Percentiles rank a stretch among this genome's conserved stretches.
Conservation (phyloP, 805 yeast genomes). For the Zygoascus ofunaensis region DNA sequence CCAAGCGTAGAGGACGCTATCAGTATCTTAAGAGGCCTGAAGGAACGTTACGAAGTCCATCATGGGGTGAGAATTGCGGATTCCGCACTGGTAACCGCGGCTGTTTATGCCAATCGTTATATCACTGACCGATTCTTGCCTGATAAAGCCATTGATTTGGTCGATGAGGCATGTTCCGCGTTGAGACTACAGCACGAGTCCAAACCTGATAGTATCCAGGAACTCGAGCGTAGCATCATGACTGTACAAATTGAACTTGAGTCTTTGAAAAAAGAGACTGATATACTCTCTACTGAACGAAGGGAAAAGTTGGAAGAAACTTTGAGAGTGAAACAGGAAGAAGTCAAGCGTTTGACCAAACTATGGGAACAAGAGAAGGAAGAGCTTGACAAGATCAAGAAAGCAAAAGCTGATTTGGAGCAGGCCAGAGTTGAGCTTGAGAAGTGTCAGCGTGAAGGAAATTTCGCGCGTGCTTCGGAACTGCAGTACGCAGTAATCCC, state of each 20-base stretch:
- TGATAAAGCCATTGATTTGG: constrained; percentile 92
- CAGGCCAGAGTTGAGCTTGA: constrained; percentile 77
- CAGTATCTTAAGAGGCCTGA: constrained; percentile 83
- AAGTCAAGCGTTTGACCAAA: constrained; percentile 60
- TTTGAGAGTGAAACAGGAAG: constrained; percentile 51
- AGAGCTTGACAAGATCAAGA: constrained; percentile 68
- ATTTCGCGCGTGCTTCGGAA: constrained; percentile 82
- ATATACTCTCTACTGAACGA: constrained; percentile 71
- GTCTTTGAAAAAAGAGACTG: constrained; percentile 87
- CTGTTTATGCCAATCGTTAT: constrained; percentile 79
- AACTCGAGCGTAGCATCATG: constrained; percentile 80
- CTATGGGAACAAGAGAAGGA: constrained; percentile 81
- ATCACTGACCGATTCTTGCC: constrained; percentile 88
- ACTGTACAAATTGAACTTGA: constrained; percentile 93
- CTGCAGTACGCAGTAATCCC: constrained; percentile 85
- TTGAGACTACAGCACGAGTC: constrained; percentile 91
- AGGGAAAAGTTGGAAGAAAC: constrained; percentile 64
- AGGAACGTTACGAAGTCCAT: constrained; percentile 91
- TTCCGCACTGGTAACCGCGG: constrained; percentile 88
- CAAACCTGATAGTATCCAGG: constrained; percentile 89
- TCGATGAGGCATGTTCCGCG: constrained; percentile 96
- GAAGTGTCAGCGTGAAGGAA: constrained; percentile 71
- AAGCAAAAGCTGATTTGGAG: constrained; percentile 74
- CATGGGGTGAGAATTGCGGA: constrained; percentile 95
- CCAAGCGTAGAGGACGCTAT: constrained; percentile 89